These are phyloP conservation scores for Xylaria sp. DNA, from an alignment of 2,329 filamentous ascomycete genomes.

Conservation along the genomic window DNA sequence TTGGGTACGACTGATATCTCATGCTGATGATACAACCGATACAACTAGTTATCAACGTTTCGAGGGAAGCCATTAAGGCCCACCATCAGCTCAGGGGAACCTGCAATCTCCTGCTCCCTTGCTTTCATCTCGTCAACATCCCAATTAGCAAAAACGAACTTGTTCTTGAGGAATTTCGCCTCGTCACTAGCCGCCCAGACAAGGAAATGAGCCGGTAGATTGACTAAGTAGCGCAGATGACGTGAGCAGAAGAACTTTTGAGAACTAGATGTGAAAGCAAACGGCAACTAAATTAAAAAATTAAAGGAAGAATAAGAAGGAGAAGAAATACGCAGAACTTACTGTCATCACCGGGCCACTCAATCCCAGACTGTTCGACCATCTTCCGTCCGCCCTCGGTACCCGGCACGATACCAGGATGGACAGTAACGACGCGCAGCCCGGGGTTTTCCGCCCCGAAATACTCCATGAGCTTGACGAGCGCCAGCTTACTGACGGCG, in stretches of 20 bases:
- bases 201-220: constrained; percentile 39
- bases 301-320: not conserved
- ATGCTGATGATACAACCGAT: constrained; percentile 3
- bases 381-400: constrained; percentile 40
- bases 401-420: constrained; percentile 39
- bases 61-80: constrained; percentile 42
- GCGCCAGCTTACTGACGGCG: constrained; percentile 47
- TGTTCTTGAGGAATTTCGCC: constrained; percentile 42
- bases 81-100: constrained; percentile 36
- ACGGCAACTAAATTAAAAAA: not conserved
- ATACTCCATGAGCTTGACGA: constrained; percentile 43
- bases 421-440: constrained; percentile 38
- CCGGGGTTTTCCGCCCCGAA: constrained; percentile 42
- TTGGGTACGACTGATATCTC: not conserved
- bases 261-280: not conserved
- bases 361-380: constrained; percentile 37
- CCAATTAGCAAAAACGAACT: constrained; percentile 42
- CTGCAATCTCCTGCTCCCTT: constrained; percentile 39
- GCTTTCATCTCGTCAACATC: constrained; percentile 43
- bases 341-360: constrained; percentile 43
- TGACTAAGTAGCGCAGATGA: constrained; percentile 26
- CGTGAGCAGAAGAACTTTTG: not conserved
- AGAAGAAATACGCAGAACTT: constrained; percentile 1
- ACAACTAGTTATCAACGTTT: constrained; percentile 24
- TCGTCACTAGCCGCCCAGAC: constrained; percentile 43